Conservation (phyloP, 2,329 filamentous ascomycete species). For the Tothia fuscella region DNA sequence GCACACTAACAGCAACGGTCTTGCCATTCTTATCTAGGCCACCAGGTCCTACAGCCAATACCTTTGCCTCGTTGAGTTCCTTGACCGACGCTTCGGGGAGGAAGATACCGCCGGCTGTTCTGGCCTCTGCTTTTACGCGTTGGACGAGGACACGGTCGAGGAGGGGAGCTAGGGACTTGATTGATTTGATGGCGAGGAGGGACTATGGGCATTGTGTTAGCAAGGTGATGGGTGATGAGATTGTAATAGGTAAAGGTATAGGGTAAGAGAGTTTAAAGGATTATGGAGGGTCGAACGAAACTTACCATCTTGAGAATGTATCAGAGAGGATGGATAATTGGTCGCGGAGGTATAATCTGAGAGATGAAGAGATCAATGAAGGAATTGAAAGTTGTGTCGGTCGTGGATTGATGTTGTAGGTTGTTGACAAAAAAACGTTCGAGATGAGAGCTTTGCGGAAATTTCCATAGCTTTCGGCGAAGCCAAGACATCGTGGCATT, state of each 20-base stretch:
- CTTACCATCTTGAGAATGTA: no score
- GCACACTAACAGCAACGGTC: slow-evolving; percentile 72
- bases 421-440: no score
- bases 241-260: not conserved
- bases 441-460: no score
- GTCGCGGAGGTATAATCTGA: no score
- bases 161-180: slow-evolving; percentile 88
- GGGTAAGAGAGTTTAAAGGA: not conserved
- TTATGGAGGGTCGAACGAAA: no score
- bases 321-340: no score
- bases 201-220: not conserved
- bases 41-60: slow-evolving; percentile 88
- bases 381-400: no score
- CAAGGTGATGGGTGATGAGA: not conserved
- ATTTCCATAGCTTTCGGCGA: no score
- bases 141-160: slow-evolving; percentile 97
- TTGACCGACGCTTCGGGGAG: slow-evolving; percentile 94
- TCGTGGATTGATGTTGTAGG: no score
- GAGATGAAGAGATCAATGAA: no score
- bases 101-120: slow-evolving; percentile 95
- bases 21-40: slow-evolving; percentile 79
- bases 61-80: slow-evolving; percentile 96
- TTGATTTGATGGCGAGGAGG: slow-evolving; percentile 65
- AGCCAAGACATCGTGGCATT: no score
- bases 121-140: slow-evolving; percentile 92